Base-by-base conservation (phyloP, 495 filamentous ascomycete species). In the Lasiosphaeria ovina region DNA sequence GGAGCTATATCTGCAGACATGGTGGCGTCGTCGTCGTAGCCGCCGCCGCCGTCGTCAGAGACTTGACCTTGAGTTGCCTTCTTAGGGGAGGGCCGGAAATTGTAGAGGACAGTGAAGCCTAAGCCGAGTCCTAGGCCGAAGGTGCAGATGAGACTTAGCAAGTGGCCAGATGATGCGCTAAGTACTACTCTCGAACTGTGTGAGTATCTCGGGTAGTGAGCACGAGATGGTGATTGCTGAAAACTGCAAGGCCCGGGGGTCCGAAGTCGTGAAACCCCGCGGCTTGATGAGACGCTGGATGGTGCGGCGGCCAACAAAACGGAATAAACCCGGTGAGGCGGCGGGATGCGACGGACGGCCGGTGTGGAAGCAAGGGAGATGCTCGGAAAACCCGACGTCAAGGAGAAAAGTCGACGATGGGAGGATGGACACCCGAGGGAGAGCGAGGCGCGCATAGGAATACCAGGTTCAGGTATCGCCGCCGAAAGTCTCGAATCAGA, bases 1-100 rank as follows among this genome's bases (percentile, higher is more conserved):
- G 89, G 87, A 24, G 85, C 76, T 35, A 77, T 63, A 53, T 77
- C 70, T 35, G 75, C 77, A 49, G 76, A 60, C 76, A 80, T 81
- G 16, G 38, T 50, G 52, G 66, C 51, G 60, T 47, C 0, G 53
- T 44, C 31, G 44, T 57, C 57, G 40, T 50, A 34, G 48, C 56
- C 32, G 53, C 36, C 36, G 38, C 35, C 11, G 40, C 35, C 52
- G 44, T 38, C 33, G 9, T 17, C 5, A 36, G 12, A 45, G 36
- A 33, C 31, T 52, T 47, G 16, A 35, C 16, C 51, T 4, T 8
- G 44, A 0, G 8, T 50, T n/a, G 51, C 50, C 3, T 6, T 16
- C 52, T 49, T 11, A 16, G 54, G 24, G 17, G 16, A 50, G 9
- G 51, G 35, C 32, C 8, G 35, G 24, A 59, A 12, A 6, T 31